Percentiles rank a stretch among this genome's conserved stretches.
Conservation (phyloP, 495 filamentous ascomycete genomes). For the Cercophora samala region DNA sequence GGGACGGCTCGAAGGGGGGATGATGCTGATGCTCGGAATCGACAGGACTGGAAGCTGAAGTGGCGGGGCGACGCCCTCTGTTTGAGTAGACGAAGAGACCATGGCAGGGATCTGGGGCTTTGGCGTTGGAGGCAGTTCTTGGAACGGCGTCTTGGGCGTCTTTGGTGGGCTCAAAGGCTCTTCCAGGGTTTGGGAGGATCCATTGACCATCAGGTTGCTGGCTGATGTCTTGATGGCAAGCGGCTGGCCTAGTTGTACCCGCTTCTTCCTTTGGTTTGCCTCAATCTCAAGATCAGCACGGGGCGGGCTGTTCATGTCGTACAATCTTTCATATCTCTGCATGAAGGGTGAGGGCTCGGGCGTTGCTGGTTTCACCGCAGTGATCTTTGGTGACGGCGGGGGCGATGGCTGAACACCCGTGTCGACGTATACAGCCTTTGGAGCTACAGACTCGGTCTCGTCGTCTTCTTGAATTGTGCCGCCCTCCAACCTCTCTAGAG, state of each 20-base stretch:
- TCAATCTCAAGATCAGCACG: constrained; percentile 57
- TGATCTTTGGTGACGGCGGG: constrained; percentile 65
- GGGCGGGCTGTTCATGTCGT: constrained; percentile 40
- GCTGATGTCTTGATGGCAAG: constrained; percentile 38
- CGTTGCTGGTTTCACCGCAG: constrained; percentile 39
- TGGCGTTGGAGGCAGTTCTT: constrained; percentile 29
- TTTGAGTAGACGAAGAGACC: constrained; percentile 66
- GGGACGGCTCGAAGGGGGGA: constrained; percentile 54
- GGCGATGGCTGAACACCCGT: constrained; percentile 79
- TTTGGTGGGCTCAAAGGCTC: constrained; percentile 65
- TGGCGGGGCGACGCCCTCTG: constrained; percentile 45
- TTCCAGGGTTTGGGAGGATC: constrained; percentile 67
- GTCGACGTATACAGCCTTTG: constrained; percentile 56
- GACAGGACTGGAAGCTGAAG: constrained; percentile 38
- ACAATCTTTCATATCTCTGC: constrained; percentile 35
- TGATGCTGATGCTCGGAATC: constrained; percentile 61
- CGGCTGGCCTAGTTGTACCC: constrained; percentile 48
- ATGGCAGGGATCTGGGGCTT: constrained; percentile 29
- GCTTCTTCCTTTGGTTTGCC: constrained; percentile 68
- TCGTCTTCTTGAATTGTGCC: constrained; percentile 51
- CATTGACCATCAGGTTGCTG: constrained; percentile 59
- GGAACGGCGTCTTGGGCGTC: constrained; percentile 56
- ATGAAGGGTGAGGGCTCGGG: constrained; percentile 34
- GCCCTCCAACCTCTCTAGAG: constrained; percentile 49
- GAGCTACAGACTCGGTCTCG: constrained; percentile 27